Percentiles rank a stretch among this genome's conserved stretches.
These are phyloP conservation scores for Ophiostoma fasciatum DNA, from an alignment of 2,329 filamentous ascomycete genomes.

Conservation along the genomic window DNA sequence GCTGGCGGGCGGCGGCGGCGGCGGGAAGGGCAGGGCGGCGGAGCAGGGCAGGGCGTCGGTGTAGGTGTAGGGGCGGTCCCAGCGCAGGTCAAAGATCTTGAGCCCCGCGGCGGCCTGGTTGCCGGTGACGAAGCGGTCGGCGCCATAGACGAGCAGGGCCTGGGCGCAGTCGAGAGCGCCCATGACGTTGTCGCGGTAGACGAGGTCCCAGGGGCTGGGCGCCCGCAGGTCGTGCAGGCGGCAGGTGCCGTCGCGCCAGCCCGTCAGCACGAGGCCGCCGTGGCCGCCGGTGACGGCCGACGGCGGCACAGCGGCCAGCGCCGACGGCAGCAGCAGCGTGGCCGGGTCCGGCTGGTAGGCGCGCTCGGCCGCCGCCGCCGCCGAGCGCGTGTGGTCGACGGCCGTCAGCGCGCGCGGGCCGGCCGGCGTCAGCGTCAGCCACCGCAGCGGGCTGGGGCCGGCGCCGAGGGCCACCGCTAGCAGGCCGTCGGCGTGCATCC, in stretches of 20 bases:
- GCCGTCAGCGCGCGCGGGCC: conserved; percentile 19
- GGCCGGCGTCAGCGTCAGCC: conserved; percentile 29
- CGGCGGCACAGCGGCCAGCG: conserved; percentile 29
- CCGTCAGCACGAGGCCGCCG: conserved; percentile 28
- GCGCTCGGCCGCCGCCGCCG: no score
- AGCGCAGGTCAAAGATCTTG: conserved; percentile 40
- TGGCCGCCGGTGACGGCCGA: conserved; percentile 17
- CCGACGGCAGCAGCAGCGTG: conserved; percentile 18
- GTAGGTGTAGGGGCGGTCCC: conserved; percentile 31
- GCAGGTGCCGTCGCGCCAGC: conserved; percentile 38
- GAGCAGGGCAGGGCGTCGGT: conserved; percentile 32
- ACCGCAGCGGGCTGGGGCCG: conserved; percentile 27
- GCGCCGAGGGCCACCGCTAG: conserved; percentile 31
- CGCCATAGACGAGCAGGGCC: conserved; percentile 33
- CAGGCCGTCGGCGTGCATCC: conserved; percentile 28
- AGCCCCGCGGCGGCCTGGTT: conserved; percentile 28
- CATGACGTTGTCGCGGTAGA: conserved; percentile 40
- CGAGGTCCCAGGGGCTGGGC: conserved; percentile 27
- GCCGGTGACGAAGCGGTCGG: conserved; percentile 35
- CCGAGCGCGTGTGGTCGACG: conserved; percentile 32
- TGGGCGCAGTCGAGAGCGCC: conserved; percentile 28
- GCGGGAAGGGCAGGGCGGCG: conserved; percentile 20
- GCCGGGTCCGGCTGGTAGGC: no score
- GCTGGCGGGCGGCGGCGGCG: conserved; percentile 16
- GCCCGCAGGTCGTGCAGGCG: conserved; percentile 36